phyloP scores from a whole-genome alignment of 257 asterid genomes.

The Scutellaria barbata region DNA sequence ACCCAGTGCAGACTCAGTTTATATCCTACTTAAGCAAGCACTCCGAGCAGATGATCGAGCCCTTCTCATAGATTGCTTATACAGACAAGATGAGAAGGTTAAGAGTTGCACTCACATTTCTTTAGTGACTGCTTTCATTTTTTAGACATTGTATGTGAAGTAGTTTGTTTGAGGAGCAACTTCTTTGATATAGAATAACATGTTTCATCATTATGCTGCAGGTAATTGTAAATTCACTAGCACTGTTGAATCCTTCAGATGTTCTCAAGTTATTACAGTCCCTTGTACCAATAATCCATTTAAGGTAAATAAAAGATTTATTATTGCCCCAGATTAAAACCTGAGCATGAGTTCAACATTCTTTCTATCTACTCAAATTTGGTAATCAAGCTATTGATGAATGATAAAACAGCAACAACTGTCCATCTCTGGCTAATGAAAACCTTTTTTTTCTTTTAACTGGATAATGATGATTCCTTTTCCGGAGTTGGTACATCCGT shows the following conservation, averaged over 20 bases:
- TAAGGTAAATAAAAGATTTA: conserved; percentile 53
- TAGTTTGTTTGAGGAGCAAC: conserved; percentile 17
- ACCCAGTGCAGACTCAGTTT: conserved; percentile 92
- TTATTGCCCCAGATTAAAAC: conserved; percentile 7
- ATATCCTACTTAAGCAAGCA: conserved; percentile 86
- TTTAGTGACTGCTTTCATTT: not conserved
- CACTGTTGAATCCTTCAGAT: conserved; percentile 77
- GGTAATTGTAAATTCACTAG: conserved; percentile 79
- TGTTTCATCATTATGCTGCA: conserved; percentile 42
- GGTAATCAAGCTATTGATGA: not conserved
- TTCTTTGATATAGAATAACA: conserved; percentile 23
- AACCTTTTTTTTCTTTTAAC: not conserved
- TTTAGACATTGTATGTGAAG: not conserved
- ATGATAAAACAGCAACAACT: not conserved
- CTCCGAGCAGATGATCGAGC: conserved; percentile 84
- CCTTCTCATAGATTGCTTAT: conserved; percentile 80
- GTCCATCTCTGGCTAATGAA: conserved; percentile 10
- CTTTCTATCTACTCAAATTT: not conserved
- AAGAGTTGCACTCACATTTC: conserved; percentile 7
- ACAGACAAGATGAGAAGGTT: conserved; percentile 92
- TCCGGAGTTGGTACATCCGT: not conserved
- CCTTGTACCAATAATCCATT: conserved; percentile 68
- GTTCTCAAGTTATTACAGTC: conserved; percentile 78
- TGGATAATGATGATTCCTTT: not conserved
- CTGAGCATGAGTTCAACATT: conserved; percentile 4